Percentiles rank a stretch among this genome's conserved stretches.
These are phyloP conservation scores for Plasmodium malariae DNA, from an alignment of 169 alveolate genomes.

Conservation along the genomic window DNA sequence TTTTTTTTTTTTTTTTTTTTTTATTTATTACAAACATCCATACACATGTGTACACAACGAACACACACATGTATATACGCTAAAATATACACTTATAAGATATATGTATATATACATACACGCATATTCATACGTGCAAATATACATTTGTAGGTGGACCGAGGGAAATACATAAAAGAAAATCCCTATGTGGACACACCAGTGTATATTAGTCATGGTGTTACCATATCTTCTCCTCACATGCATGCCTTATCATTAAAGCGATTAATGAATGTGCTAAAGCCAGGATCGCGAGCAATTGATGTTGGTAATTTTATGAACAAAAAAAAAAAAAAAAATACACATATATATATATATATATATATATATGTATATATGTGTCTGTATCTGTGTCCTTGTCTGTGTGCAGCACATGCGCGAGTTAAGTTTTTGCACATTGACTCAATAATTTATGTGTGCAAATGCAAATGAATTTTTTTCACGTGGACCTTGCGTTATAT, in stretches of 20 bases:
- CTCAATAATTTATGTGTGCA: too few relatives aligned
- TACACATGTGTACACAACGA: background rate
- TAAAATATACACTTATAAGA: background rate
- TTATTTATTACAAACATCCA: background rate
- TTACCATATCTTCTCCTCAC: conserved; percentile 72
- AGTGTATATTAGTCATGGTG: conserved; percentile 75
- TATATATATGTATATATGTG: too few relatives aligned
- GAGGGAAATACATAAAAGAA: conserved; percentile 72
- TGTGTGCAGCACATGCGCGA: too few relatives aligned
- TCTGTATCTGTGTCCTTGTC: too few relatives aligned
- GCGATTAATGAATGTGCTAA: conserved; percentile 54
- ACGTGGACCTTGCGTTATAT: too few relatives aligned
- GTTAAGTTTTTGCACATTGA: too few relatives aligned
- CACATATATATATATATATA: too few relatives aligned
- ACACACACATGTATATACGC: background rate
- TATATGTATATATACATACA: background rate
- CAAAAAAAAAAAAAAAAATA: background rate
- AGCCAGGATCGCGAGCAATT: conserved; percentile 75
- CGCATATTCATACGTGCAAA: background rate
- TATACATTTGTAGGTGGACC: conserved; percentile 45
- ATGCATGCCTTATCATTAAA: conserved; percentile 76
- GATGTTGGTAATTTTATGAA: conserved; percentile 51
- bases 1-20: too few relatives aligned
- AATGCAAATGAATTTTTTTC: too few relatives aligned
- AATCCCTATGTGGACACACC: conserved; percentile 74